Evolutionary conservation across 2,329 filamentous ascomycete genomes (phyloP), one percentile per base, ranked within the genome.

Genomic region (Colletotrichum euphorbiae): DNA sequence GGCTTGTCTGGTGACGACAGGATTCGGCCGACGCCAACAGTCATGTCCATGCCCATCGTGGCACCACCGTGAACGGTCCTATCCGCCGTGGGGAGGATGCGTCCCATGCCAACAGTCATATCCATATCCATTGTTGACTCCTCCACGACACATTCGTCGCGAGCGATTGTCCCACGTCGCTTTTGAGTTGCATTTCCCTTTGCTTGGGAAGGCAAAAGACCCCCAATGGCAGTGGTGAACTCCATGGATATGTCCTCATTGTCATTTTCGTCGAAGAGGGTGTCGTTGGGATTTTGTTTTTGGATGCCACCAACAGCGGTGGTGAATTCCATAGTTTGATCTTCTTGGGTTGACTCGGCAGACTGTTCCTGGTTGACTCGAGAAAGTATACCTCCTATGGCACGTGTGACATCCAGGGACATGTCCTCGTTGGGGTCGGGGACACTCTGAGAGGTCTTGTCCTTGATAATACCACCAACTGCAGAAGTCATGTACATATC

Each of bases 391-490:
- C 90, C 88, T 8, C 95, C 95, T 60, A 97, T 84, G 8, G 89
- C 93, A 62, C 88, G 89, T 2, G 95, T 98, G 7, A 98, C 93
- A 73, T 98, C 95, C 95, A 98, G 98, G 21, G 93, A 96, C 84
- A 97, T 90, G 43, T 94, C 93, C 71, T 89, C 87, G 19, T 87
- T 85, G 24, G 85, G 81, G 15, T 79, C 76, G 12, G 83, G 82
- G 24, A 59, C 45, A 12, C 85, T 83, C 5, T 80, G 76, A 24
- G 83, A 75, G 58, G 83, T 24, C 69, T 75, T 77, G 43, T 50
- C 62, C 19, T 28, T 40, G 11, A 85, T 74, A 48, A 89, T 89
- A n/a, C 84, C 81, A 4, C 87, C 87, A 50, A 88, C 79, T 8
- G 84, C 82, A 48, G 77, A 79, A 2, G 87, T 89, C 73, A 88